Percentiles rank a stretch among this genome's conserved stretches.
Evolutionary conservation across 2,329 filamentous ascomycete species (phyloP).

Genomic region (Erysiphe pulchra): DNA sequence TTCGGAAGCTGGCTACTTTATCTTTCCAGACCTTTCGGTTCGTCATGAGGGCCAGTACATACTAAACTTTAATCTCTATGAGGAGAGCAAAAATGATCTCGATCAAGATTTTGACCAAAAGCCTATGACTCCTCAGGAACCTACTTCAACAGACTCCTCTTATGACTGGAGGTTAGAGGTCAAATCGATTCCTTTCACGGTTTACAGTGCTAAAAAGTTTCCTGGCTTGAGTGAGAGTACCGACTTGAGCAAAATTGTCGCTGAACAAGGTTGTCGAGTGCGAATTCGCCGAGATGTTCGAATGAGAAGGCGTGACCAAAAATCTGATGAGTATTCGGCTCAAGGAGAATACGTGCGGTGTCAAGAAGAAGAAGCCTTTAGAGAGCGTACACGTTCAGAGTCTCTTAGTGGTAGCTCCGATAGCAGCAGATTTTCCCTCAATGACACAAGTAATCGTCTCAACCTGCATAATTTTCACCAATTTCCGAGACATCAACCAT

Average conservation of each 20-base stretch:
- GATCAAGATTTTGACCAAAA: conserved; percentile 32
- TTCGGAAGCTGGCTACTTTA: conserved; percentile 61
- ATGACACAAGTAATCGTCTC: too few species aligned
- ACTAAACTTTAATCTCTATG: conserved; percentile 79
- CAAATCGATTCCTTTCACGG: conserved; percentile 63
- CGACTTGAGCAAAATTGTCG: conserved; percentile 63
- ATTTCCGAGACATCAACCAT: too few species aligned
- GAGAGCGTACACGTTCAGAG: conserved; percentile 6
- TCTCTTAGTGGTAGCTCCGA: conserved; percentile 4
- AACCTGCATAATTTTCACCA: too few species aligned
- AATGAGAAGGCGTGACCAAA: conserved; percentile 67
- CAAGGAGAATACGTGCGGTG: conserved; percentile 32
- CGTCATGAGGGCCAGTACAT: conserved; percentile 83
- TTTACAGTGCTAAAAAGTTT: conserved; percentile 96
- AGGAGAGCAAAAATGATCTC: conserved; percentile 79
- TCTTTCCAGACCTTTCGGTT: conserved; percentile 90
- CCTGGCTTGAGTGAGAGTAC: conserved; percentile 83
- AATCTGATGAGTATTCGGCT: conserved; percentile 22
- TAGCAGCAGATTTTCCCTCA: background rate
- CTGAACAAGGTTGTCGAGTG: conserved; percentile 89
- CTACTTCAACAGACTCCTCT: conserved; percentile 16
- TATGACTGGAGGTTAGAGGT: conserved; percentile 78
- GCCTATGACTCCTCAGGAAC: conserved; percentile 11
- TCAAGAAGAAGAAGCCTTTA: conserved; percentile 9
- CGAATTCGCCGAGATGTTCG: conserved; percentile 83